Evolutionary conservation across 169 alveolate species (phyloP).

Genomic region (Babesia divergens): DNA sequence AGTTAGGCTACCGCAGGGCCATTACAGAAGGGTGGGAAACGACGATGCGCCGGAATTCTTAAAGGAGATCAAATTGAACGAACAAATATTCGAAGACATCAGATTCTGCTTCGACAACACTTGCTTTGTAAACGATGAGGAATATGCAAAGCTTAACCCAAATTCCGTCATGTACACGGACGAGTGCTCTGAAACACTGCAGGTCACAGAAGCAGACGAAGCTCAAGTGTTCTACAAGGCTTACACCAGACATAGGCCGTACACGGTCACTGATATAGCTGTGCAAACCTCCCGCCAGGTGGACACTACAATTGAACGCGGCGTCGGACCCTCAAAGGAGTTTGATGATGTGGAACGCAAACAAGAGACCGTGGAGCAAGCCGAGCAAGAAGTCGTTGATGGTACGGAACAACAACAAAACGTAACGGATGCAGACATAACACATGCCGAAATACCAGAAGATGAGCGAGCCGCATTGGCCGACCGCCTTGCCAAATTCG

Average conservation of each 20-base stretch:
- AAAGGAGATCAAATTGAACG: constrained; percentile 3
- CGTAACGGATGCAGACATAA: background rate
- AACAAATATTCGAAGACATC: constrained; percentile 12
- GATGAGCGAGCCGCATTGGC: background rate
- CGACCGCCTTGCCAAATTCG: background rate
- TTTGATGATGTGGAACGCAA: background rate
- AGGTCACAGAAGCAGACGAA: constrained; percentile 4
- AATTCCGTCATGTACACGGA: constrained; percentile 23
- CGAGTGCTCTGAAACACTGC: background rate
- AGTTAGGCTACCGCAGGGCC: constrained; percentile 32
- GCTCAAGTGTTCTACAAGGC: constrained; percentile 10
- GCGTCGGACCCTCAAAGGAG: background rate
- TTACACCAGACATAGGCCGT: background rate
- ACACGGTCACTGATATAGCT: background rate
- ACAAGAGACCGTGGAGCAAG: background rate
- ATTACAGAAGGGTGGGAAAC: constrained; percentile 5
- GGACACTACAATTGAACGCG: background rate
- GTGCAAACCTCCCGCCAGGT: background rate
- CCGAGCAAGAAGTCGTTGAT: background rate
- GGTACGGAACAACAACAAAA: too few relatives aligned
- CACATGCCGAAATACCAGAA: background rate
- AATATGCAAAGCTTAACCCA: constrained; percentile 12
- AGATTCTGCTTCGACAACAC: constrained; percentile 4
- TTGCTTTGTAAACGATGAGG: constrained; percentile 15
- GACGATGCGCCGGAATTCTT: constrained; percentile 28